Conservation (phyloP, 495 filamentous ascomycete genomes). For the Choiromyces venosus region DNA sequence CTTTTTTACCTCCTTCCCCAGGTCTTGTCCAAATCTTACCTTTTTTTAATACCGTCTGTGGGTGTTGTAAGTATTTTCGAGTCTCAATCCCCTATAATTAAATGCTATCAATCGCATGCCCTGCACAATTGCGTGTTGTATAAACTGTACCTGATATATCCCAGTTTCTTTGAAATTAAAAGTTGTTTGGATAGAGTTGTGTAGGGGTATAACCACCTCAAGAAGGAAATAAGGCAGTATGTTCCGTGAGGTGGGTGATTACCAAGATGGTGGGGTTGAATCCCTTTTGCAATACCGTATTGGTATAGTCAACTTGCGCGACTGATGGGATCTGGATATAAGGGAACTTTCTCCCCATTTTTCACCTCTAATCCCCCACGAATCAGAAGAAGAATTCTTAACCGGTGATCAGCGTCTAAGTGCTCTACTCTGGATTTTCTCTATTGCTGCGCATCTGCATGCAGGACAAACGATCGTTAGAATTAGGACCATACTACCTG, state of each 20-base stretch:
- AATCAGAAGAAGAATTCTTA: too few species aligned
- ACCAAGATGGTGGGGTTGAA: neutral
- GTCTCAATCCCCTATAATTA: neutral
- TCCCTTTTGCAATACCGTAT: neutral
- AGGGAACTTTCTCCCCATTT: neutral
- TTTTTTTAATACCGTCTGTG: neutral
- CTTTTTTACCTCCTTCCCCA: too few species aligned
- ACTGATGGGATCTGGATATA: neutral
- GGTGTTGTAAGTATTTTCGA: neutral
- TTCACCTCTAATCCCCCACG: too few species aligned
- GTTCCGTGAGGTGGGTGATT: neutral
- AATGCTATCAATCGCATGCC: neutral
- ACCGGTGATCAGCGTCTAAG: too few species aligned
- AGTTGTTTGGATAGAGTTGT: neutral
- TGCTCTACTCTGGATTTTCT: neutral
- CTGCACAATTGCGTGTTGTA: neutral
- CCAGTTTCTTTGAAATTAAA: neutral
- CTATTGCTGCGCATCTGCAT: neutral
- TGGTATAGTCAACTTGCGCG: too few species aligned
- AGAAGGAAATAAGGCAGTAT: neutral
- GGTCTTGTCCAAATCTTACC: neutral
- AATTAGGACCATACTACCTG: neutral
- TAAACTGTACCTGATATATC: neutral
- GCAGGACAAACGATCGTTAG: neutral
- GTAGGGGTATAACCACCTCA: too few species aligned